These are phyloP conservation scores for Clitopilus hobsonii DNA, from an alignment of 768 basidiomycete species.

Conservation along the genomic window DNA sequence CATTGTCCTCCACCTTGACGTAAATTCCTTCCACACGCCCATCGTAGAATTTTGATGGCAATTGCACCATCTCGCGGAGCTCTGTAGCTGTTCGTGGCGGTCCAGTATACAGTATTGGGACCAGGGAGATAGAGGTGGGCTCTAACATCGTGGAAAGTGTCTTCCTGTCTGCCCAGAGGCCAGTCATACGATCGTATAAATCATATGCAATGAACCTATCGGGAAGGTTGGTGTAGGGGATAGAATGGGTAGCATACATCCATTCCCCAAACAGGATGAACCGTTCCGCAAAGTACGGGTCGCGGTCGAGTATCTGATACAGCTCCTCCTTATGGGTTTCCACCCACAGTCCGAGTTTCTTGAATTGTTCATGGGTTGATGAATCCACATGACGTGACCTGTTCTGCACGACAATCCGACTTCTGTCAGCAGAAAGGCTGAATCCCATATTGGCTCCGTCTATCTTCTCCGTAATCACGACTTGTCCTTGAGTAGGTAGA, in stretches of 20 bases:
- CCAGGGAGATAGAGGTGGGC: constrained; percentile 33
- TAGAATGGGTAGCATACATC: constrained; percentile 58
- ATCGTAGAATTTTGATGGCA: constrained; percentile 37
- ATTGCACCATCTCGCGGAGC: constrained; percentile 42
- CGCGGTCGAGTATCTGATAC: constrained; percentile 36
- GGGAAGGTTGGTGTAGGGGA: constrained; percentile 49
- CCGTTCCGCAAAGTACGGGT: constrained; percentile 49
- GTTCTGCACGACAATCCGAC: constrained; percentile 51
- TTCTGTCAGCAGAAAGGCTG: constrained; percentile 43
- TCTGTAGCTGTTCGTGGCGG: constrained; percentile 32
- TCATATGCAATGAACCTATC: constrained; percentile 58
- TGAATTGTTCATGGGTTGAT: constrained; percentile 57
- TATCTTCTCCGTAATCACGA: constrained; percentile 59
- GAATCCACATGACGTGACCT: constrained; percentile 57
- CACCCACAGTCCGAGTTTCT: constrained; percentile 51
- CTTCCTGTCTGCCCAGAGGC: constrained; percentile 32
- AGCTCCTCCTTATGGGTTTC: constrained; percentile 42
- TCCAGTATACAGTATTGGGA: constrained; percentile 41
- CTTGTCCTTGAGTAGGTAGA: constrained; percentile 19
- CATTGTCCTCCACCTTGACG: constrained; percentile 45
- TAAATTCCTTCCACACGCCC: constrained; percentile 54
- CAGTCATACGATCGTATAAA: constrained; percentile 47
- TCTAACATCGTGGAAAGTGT: constrained; percentile 28
- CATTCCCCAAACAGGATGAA: constrained; percentile 64
- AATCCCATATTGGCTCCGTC: constrained; percentile 69